phyloP scores from a whole-genome alignment of 768 basidiomycete species.

The Leccinum incarnatum region DNA sequence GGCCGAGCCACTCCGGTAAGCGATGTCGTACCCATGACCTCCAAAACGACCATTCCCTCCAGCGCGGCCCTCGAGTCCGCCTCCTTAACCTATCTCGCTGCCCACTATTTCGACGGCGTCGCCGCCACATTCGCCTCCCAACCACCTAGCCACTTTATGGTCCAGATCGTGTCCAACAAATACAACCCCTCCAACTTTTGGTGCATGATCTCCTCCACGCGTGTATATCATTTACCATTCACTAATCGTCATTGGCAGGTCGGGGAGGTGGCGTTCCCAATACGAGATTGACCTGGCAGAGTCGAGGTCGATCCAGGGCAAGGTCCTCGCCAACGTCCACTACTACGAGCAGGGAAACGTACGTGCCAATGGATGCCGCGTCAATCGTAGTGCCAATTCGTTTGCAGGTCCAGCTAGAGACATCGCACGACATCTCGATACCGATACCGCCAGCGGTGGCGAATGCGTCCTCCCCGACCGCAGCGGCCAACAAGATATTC shows the following conservation, averaged over 20 bases:
- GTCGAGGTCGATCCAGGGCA: slow-evolving; percentile 62
- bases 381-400: neutral
- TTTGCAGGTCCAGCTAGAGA: slow-evolving; percentile 82
- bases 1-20: slow-evolving; percentile 76
- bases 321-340: slow-evolving; percentile 82
- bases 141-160: slow-evolving; percentile 46
- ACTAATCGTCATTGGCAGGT: slow-evolving; percentile 49
- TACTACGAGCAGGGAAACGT: slow-evolving; percentile 97
- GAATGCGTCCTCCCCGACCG: slow-evolving; percentile 45
- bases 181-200: slow-evolving; percentile 86
- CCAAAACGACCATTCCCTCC: neutral
- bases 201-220: slow-evolving; percentile 38
- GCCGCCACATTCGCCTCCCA: slow-evolving; percentile 59
- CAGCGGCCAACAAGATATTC: slow-evolving; percentile 68
- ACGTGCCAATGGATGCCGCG: slow-evolving; percentile 33
- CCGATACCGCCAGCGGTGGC: slow-evolving; percentile 57
- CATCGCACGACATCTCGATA: slow-evolving; percentile 66
- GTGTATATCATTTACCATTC: neutral
- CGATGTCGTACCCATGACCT: neutral
- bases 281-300: slow-evolving; percentile 68
- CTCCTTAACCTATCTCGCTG: slow-evolving; percentile 61
- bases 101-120: slow-evolving; percentile 84
- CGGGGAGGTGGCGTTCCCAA: slow-evolving; percentile 91
- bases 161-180: slow-evolving; percentile 93
- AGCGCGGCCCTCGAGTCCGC: slow-evolving; percentile 73